Evolutionary conservation across 139 green algal genomes (phyloP), one percentile per base, ranked within the genome.

Genomic region (Closterium sp.): DNA sequence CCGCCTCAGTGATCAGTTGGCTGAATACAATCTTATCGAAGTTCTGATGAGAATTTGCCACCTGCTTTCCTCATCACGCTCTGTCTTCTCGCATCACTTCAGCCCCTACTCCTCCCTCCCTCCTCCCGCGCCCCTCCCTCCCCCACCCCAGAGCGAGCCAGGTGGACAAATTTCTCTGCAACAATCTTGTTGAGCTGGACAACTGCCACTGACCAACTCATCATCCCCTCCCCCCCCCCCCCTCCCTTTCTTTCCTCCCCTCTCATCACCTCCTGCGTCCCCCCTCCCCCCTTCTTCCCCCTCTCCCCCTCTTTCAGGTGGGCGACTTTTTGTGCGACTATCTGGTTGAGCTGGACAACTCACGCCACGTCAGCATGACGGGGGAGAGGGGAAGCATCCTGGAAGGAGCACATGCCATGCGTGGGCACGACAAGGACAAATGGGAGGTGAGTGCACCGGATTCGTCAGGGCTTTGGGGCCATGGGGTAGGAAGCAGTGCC

Each of bases 21-120:
- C n/a, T n/a, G n/a, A n/a, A n/a, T n/a, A n/a, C n/a, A n/a, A n/a
- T 98, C 32, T 96, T 96, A 9, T 94, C 88, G 5, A 85, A 92
- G 8, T 3, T 25, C 0, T 96, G 97, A 90, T 64, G 94, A 30
- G 90, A 97, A 66, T 90, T 87, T 0, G 98, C 97, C 88, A 85
- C 98, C 32, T 92, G 95, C 31, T 95, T 94, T n/a, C 94, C 94
- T 7, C 43, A 66, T 16, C 9, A 16, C 43, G 16, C 38, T 12
- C 38, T 10, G 16, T 10, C 38, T 21, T 66, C 38, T 12, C 16
- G 21, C 8, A 10, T 66, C 21, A 23, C 38, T 10, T 16, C 7
- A 12, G 21, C 4, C 6, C 36, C 81, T 9, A 34, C 16, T 55
- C n/a, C 34, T 38, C 8, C 87, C 35, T 12, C 35, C 35, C 10